Percentiles rank a stretch among this genome's conserved stretches.
Evolutionary conservation across 768 basidiomycete genomes (phyloP).

Genomic region (Tulasnella sp.): DNA sequence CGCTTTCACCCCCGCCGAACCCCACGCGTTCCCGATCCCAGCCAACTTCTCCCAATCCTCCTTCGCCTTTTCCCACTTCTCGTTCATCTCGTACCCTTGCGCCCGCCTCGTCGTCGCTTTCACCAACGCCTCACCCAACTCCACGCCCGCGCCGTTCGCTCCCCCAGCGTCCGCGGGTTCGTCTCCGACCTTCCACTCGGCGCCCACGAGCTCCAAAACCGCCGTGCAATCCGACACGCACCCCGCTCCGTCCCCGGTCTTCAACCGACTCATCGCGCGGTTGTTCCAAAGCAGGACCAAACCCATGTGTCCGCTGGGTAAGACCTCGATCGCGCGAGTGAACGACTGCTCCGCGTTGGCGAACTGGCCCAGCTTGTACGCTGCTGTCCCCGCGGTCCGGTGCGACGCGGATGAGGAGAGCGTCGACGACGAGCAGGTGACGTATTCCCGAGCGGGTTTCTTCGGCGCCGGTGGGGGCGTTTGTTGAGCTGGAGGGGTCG

Average conservation of each 20-base stretch:
- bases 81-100: constrained; percentile 71
- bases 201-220: constrained; percentile 47
- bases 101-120: constrained; percentile 79
- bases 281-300: constrained; percentile 73
- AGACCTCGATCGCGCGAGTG: constrained; percentile 47
- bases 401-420: constrained; percentile 44
- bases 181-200: constrained; percentile 18
- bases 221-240: constrained; percentile 54
- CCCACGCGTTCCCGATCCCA: constrained; percentile 36
- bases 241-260: constrained; percentile 59
- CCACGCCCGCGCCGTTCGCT: constrained; percentile 40
- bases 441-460: constrained; percentile 24
- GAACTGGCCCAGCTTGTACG: constrained; percentile 87
- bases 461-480: constrained; percentile 15
- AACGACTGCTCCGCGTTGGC: constrained; percentile 69
- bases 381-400: constrained; percentile 58
- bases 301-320: constrained; percentile 48
- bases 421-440: constrained; percentile 38
- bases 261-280: constrained; percentile 64
- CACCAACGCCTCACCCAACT: constrained; percentile 60
- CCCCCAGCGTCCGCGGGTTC: constrained; percentile 29
- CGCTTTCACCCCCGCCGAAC: constrained; percentile 31
- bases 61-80: constrained; percentile 75
- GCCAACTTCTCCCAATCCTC: constrained; percentile 72
- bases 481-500: not conserved